phyloP scores from a whole-genome alignment of 75 land plant species.

The Gnetum montanum region DNA sequence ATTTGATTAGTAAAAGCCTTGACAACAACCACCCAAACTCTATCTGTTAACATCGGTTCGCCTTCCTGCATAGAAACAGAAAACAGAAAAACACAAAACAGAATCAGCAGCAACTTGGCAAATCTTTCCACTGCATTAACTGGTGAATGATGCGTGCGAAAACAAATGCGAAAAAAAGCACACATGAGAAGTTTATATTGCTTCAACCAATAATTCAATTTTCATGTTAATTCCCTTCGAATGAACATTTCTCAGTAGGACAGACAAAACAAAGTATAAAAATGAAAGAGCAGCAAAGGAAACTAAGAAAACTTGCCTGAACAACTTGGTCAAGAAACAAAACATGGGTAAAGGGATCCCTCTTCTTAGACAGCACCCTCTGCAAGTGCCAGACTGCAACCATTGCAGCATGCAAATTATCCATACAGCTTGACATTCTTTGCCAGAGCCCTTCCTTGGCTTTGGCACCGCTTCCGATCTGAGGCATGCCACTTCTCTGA shows the following conservation, averaged over 20 bases:
- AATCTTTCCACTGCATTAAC: too few species aligned
- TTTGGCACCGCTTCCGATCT: conserved; percentile 67
- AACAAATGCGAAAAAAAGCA: too few species aligned
- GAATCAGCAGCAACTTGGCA: not conserved
- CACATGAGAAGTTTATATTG: too few species aligned
- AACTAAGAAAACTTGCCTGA: conserved; percentile 51
- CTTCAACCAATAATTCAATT: too few species aligned
- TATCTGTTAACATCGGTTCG: conserved; percentile 79
- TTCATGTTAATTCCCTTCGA: too few species aligned
- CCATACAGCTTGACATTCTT: conserved; percentile 82
- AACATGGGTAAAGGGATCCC: conserved; percentile 90
- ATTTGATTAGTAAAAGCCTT: conserved; percentile 90
- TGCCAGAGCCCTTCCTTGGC: conserved; percentile 93
- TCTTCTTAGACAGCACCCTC: conserved; percentile 85
- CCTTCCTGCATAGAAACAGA: conserved; percentile 61
- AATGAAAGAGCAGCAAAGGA: too few species aligned
- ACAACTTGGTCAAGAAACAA: conserved; percentile 85
- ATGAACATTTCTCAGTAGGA: too few species aligned
- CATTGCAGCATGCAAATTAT: conserved; percentile 66
- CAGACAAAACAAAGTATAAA: too few species aligned
- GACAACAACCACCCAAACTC: conserved; percentile 93
- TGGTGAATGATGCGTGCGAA: too few species aligned
- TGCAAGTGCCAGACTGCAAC: conserved; percentile 95
- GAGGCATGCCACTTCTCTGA: conserved; percentile 84
- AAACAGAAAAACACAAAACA: not conserved